Base-by-base conservation (phyloP, 345 rosid genomes). In the Nasturtium officinale region DNA sequence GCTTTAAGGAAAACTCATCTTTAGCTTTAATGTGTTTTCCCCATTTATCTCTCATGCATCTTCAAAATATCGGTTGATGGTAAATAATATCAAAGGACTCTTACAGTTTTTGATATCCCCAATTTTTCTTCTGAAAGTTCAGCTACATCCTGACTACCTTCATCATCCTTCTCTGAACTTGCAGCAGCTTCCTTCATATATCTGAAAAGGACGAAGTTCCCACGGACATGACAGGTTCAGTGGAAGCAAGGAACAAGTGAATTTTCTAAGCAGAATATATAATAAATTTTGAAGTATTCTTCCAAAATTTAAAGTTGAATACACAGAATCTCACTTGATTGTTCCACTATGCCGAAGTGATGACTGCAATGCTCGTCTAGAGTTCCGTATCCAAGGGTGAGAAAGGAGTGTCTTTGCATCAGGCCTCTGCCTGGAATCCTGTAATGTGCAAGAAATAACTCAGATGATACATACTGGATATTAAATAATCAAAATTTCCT, bases 371-470 rank as follows among this genome's bases (percentile, higher is more conserved):
- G 88, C 94, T 59, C 92, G 92, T 78, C 91, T 84, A 75, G 82
- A 89, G 69, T 90, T 92, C 67, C 82, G 88, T 82, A 96, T 92
- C 99, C 99, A 96, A 76, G 98, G 91, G 79, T 96, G 99, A 78
- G 98, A 96, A 73, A 96, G 97, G 65, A 96, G 71, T n/a, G 97
- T 89, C 82, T 96, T 92, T 60, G 99, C 99, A 87, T 96, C 99
- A 57, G 99, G 98, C 81, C 99, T 85, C 81, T 90, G 92, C 61
- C 98, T 87, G 58, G 99, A 90, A 86, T 96, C 99, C 99, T 96
- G 84, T 48, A 76, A 79, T 25, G 72, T 17, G 50, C 65, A 73
- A 77, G 57, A 54, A 67, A 59, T 12, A 58, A 57, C 50, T 38
- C 56, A 64, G 46, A 57, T 37, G 53, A 43, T 38, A 70, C 29